Conservation (phyloP, 371 early-diverging fungal genomes). For the Mortierella sp. region DNA sequence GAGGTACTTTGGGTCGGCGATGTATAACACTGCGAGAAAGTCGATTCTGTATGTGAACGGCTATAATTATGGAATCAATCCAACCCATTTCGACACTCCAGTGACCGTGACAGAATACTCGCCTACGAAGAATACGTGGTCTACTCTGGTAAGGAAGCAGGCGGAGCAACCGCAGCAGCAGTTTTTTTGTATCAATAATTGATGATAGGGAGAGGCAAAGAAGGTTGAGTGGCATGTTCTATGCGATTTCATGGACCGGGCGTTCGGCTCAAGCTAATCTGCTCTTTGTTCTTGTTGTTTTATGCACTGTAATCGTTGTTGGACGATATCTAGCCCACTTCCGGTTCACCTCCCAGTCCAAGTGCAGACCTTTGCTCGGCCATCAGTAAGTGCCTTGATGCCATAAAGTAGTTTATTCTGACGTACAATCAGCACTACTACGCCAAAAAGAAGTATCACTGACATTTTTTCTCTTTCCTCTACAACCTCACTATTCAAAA, state of each 20-base stretch:
- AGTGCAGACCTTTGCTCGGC: slow-evolving; percentile 15
- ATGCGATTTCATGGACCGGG: no score
- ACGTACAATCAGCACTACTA: background rate
- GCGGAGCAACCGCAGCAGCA: background rate
- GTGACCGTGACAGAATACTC: slow-evolving; percentile 13
- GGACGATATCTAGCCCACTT: background rate
- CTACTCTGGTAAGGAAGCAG: background rate
- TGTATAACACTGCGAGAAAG: slow-evolving; percentile 7
- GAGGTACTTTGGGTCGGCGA: slow-evolving; percentile 1
- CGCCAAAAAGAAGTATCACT: background rate
- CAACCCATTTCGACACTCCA: slow-evolving; percentile 13
- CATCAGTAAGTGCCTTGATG: background rate
- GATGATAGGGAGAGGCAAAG: no score
- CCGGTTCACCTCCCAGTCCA: slow-evolving; percentile 16
- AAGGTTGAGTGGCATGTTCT: background rate
- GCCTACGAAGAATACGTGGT: background rate
- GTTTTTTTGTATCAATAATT: background rate
- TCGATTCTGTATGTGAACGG: slow-evolving; percentile 19
- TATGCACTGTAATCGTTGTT: background rate
- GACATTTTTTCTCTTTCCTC: background rate
- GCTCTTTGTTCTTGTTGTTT: background rate
- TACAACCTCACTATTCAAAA: background rate
- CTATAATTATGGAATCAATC: slow-evolving; percentile 16
- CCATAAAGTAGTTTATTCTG: background rate
- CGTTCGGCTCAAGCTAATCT: no score